Conservation (phyloP, 768 basidiomycete genomes). For the Gymnopilus junonius region DNA sequence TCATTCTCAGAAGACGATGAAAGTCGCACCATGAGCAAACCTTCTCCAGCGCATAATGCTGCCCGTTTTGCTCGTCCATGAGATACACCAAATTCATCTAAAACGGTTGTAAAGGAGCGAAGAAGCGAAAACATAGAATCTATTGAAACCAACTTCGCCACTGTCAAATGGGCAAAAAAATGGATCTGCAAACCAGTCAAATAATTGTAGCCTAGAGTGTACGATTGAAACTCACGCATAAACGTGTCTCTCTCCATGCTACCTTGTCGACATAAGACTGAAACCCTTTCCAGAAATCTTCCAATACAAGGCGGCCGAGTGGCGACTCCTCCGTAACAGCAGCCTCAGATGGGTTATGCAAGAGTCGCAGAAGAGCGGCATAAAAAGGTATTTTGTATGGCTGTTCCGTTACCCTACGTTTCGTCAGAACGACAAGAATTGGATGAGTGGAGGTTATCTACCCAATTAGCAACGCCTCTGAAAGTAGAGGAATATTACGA, state of each 20-base stretch:
- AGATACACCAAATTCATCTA: conserved; percentile 90
- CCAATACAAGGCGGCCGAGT: conserved; percentile 73
- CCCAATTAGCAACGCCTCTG: conserved; percentile 80
- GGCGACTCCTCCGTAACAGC: conserved; percentile 46
- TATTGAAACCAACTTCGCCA: conserved; percentile 73
- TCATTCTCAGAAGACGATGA: neutral
- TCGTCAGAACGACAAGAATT: conserved; percentile 14
- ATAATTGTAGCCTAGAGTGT: conserved; percentile 8
- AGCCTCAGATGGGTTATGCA: conserved; percentile 55
- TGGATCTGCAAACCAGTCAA: conserved; percentile 64
- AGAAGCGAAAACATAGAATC: conserved; percentile 83
- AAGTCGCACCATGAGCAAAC: conserved; percentile 67
- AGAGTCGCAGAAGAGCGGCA: conserved; percentile 74
- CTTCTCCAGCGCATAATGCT: conserved; percentile 81
- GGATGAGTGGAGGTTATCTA: conserved; percentile 27
- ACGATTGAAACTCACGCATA: conserved; percentile 64
- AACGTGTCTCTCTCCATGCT: conserved; percentile 88
- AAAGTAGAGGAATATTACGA: conserved; percentile 62
- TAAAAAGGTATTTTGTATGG: conserved; percentile 94
- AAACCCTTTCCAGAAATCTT: conserved; percentile 93
- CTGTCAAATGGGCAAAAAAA: conserved; percentile 88
- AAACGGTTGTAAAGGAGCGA: conserved; percentile 81
- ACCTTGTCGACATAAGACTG: conserved; percentile 87
- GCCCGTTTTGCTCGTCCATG: conserved; percentile 84
- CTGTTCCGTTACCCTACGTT: conserved; percentile 79